Conservation (phyloP, 73 alveolate genomes). For the Effrenium voratum region DNA sequence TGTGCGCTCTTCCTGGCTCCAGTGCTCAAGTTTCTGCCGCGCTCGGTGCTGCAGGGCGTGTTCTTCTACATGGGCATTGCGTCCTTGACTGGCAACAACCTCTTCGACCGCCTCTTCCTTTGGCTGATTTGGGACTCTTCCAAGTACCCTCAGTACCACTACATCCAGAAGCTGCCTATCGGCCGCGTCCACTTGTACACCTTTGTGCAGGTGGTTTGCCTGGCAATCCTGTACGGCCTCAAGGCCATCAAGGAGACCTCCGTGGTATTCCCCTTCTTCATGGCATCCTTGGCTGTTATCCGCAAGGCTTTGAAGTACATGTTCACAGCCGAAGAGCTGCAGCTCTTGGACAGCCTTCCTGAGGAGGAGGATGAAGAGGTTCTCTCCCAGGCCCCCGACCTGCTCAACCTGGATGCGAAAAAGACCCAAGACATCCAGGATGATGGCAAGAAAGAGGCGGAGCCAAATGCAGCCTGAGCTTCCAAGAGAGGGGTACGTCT, state of each 20-base stretch:
- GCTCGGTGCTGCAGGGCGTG: constrained; percentile 24
- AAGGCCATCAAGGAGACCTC: neutral
- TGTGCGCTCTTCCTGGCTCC: constrained; percentile 53
- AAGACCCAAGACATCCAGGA: neutral
- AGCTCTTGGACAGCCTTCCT: neutral
- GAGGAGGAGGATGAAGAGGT: neutral
- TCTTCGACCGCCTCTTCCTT: neutral
- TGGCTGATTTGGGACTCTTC: neutral
- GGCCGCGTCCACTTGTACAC: neutral
- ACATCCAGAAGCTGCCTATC: neutral
- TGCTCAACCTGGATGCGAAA: neutral
- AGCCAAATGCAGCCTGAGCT: no score
- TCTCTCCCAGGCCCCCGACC: neutral
- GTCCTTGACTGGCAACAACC: neutral
- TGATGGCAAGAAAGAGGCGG: no score
- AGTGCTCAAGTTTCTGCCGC: constrained; percentile 25
- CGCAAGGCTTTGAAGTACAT: neutral
- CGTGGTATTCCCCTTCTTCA: neutral
- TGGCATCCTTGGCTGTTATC: neutral
- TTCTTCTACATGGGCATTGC: neutral
- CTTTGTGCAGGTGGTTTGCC: neutral
- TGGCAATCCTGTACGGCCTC: neutral
- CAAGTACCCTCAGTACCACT: constrained; percentile 31
- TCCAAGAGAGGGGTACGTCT: no score
- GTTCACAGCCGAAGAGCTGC: neutral